phyloP scores from a whole-genome alignment of 257 asterid genomes.

The Salvia hispanica region DNA sequence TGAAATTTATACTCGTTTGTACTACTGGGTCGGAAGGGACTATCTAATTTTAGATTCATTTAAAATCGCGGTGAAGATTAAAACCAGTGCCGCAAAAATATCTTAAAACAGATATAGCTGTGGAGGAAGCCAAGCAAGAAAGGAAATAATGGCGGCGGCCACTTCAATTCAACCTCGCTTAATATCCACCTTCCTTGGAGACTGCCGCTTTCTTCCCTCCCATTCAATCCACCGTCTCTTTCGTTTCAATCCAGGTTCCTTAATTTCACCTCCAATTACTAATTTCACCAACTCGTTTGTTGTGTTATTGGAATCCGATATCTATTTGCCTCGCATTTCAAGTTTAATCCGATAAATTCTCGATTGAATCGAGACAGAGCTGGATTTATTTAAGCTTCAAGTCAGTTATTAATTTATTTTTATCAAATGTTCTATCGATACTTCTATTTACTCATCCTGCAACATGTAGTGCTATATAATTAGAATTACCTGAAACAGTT shows the following conservation, averaged over 20 bases:
- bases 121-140: not conserved
- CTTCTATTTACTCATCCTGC: not conserved
- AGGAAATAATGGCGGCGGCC: constrained; percentile 47
- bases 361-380: not conserved
- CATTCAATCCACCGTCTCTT: constrained; percentile 53
- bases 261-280: not conserved
- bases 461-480: not conserved
- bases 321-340: not conserved
- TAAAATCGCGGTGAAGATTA: too few species aligned
- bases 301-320: not conserved
- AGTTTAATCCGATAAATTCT: not conserved
- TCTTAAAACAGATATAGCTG: too few species aligned
- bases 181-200: constrained; percentile 65
- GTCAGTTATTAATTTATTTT: not conserved
- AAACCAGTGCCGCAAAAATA: too few species aligned
- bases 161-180: constrained; percentile 65
- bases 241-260: constrained; percentile 54
- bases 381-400: not conserved
- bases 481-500: not conserved
- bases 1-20: too few species aligned
- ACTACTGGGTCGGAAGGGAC: too few species aligned
- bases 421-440: too few species aligned
- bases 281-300: not conserved
- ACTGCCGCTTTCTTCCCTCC: constrained; percentile 51
- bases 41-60: too few species aligned